A percentile compares a stretch with the other conserved stretches of the same genome.
phyloP scores from a whole-genome alignment of 768 basidiomycete species.

The Tulasnella sp. region DNA sequence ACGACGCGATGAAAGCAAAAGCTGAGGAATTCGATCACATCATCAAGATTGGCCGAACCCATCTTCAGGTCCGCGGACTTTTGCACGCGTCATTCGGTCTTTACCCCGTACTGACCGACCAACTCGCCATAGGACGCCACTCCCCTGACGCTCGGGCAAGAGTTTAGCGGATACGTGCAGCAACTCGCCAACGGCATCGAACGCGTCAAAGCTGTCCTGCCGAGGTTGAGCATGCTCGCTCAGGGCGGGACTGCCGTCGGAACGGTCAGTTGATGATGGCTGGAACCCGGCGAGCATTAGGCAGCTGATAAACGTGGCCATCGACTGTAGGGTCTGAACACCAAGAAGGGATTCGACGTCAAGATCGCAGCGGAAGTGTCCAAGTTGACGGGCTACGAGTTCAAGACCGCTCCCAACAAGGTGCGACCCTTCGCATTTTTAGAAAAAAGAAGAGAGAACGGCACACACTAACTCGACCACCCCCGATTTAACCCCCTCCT shows the following conservation, averaged over 20 bases:
- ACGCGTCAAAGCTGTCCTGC: slow-evolving; percentile 67
- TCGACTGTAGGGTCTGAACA: slow-evolving; percentile 74
- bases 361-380: slow-evolving; percentile 88
- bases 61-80: slow-evolving; percentile 52
- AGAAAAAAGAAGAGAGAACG: too few species aligned
- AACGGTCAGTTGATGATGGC: slow-evolving; percentile 65
- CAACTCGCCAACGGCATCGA: slow-evolving; percentile 86
- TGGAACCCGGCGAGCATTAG: background rate
- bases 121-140: slow-evolving; percentile 68
- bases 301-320: slow-evolving; percentile 8
- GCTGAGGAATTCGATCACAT: slow-evolving; percentile 75
- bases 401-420: slow-evolving; percentile 98
- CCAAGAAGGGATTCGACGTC: slow-evolving; percentile 91
- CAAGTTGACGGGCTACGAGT: slow-evolving; percentile 78
- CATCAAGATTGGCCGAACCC: slow-evolving; percentile 97
- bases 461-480: background rate
- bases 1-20: slow-evolving; percentile 75
- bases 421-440: slow-evolving; percentile 27
- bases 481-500: background rate
- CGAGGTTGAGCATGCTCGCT: slow-evolving; percentile 78
- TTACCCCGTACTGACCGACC: background rate
- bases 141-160: slow-evolving; percentile 93
- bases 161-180: slow-evolving; percentile 97
- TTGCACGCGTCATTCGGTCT: too few species aligned
- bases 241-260: slow-evolving; percentile 99